Evolutionary conservation across 805 yeast genomes (phyloP), one percentile per base, ranked within the genome.

Genomic region (Hanseniaspora occidentalis): DNA sequence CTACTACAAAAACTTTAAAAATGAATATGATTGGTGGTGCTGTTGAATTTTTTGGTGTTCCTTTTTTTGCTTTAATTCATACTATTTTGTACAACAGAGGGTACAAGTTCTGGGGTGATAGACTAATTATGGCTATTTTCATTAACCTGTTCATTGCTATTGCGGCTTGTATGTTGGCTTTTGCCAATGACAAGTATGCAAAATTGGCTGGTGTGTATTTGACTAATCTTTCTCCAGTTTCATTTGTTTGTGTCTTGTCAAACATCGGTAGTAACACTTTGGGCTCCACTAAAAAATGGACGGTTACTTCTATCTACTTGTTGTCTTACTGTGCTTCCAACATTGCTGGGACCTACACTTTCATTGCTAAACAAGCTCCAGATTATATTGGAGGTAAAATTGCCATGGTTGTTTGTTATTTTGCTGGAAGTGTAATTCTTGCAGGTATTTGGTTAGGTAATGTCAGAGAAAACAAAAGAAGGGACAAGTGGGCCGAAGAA

Each of bases 271-370:
- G 73, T 2, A 69, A 81, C 54, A 70, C 77, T 26, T 77, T 86
- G 1, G 92, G 92, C 10, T 72, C 75, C 46, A 79, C 88, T n/a
- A 83, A 83, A 57, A 76, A 79, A 49, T 66, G 76, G 47, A 67
- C 75, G 4, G 67, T 74, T 21, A 72, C 74, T 40, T 78, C 79
- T 5, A 55, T 77, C 26, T 69, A 69, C 37, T 66, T 81, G 56
- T 67, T 80, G 43, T 79, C 75, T 4, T 82, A 78, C 53, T 75
- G 83, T 31, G 70, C 74, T 35, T 83, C 84, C 13, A 76, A 79
- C 54, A 62, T 80, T 31, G 70, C 78, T 43, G 89, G 88, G 2
- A 86, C 92, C 4, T 85, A 79, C 57, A 67, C 81, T 16, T 82
- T 82, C 61, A 67, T 64, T 43, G 57, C 69, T 0, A 47, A 57